Evolutionary conservation across 2,329 filamentous ascomycete species (phyloP), one percentile per base, ranked within the genome.

Genomic region (Metarhizium album): DNA sequence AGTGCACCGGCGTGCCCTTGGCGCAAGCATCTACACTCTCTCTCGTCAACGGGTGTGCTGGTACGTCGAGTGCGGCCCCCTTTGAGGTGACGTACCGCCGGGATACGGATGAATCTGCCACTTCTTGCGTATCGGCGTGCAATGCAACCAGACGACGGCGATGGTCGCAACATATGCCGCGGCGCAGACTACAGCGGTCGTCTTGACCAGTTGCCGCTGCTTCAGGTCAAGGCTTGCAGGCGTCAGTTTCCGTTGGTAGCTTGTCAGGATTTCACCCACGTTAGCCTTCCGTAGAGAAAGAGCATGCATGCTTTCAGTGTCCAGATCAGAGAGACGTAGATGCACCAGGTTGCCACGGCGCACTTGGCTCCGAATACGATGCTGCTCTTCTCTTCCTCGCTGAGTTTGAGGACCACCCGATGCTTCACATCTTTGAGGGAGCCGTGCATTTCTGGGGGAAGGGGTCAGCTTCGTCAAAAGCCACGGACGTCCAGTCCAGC

Each of bases 261-360:
- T 8, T 8, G 4, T 29, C 27, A 29, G 27, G 27, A 9, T 9
- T 29, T 29, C 7, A 13, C 67, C 45, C 60, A 71, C 69, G 70
- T 73, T 53, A 73, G 62, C 42, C 70, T 64, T 45, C 64, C 60
- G 53, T 69, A 72, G 51, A 72, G 68, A 52, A 65, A 72, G n/a
- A 72, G 55, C 57, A 72, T 69, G 53, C 67, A 68, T 4, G 63
- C 67, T 52, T 73, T 73, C 23, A 73, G 58, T 45, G 62, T 56
- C 67, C 70, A 73, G 18, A 73, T 71, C 16, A 73, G 55, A 4
- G 65, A 66, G 6, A 69, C 61, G 50, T 73, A 73, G 48, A 66
- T 64, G 43, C 63, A 63, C 70, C 70, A 73, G 11, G 67, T 67
- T 2, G 65, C 62, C 40, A 66, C 48, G 22, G 66, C 59, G 47